phyloP scores from a whole-genome alignment of 352 stramenopile genomes.

The Globisporangium nodosum region DNA sequence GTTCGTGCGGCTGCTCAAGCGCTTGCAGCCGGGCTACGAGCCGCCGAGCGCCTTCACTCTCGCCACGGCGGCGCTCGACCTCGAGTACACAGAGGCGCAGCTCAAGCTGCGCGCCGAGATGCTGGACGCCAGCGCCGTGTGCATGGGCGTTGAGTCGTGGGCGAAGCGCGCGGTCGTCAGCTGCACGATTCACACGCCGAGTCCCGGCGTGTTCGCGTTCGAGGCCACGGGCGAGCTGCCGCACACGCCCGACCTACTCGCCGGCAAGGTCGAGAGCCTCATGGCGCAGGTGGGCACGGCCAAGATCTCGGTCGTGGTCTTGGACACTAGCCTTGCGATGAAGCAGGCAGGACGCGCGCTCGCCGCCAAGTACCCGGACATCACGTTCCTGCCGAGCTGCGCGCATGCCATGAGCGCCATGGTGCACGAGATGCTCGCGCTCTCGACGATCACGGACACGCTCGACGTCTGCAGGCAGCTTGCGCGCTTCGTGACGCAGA shows the following conservation, averaged over 20 bases:
- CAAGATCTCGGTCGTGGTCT: conserved; percentile 54
- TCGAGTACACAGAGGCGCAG: conserved; percentile 59
- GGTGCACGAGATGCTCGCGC: conserved; percentile 48
- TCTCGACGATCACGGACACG: conserved; percentile 32
- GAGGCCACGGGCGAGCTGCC: conserved; percentile 48
- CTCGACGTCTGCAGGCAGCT: conserved; percentile 39
- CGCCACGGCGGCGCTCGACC: conserved; percentile 42
- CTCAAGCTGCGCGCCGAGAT: conserved; percentile 52
- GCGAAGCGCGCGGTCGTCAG: conserved; percentile 44
- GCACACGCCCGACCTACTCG: conserved; percentile 37
- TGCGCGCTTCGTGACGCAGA: conserved; percentile 33
- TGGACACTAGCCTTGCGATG: conserved; percentile 48
- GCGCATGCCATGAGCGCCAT: conserved; percentile 51
- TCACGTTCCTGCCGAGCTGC: conserved; percentile 64
- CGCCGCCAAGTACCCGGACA: conserved; percentile 44
- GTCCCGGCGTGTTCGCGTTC: conserved; percentile 43
- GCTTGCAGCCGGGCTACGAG: conserved; percentile 43
- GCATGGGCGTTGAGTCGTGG: conserved; percentile 54
- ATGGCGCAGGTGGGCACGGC: conserved; percentile 50
- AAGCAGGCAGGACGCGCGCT: conserved; percentile 42
- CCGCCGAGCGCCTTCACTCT: conserved; percentile 42
- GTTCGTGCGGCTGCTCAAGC: conserved; percentile 64
- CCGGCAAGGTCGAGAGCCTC: conserved; percentile 55
- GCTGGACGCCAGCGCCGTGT: conserved; percentile 39
- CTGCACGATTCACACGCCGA: conserved; percentile 51